Evolutionary conservation across 73 alveolate species (phyloP), one percentile per base, ranked within the genome.

Genomic region (Paramecium primaurelia): DNA sequence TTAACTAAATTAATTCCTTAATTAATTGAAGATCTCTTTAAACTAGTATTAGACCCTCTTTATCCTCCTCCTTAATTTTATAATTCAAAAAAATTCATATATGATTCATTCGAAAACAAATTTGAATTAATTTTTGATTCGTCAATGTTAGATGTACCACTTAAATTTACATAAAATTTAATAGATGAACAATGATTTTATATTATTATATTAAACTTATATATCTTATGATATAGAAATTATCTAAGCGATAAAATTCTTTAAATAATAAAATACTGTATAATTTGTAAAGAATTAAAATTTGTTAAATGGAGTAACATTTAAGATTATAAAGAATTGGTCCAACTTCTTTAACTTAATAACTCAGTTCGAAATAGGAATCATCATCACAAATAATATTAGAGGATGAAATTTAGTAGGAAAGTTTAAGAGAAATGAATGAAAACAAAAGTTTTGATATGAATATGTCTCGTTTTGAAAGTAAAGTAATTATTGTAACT

Each of bases 1-100:
- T 93, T 96, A 30, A 93, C 96, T 2, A 58, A 96, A 30, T 69
- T 96, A 2, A 96, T 96, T 36, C 96, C 96, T 40, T 40, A 26
- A 6, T 58, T 88, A 80, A 69, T 88, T 32, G 93, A 88, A 14
- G 75, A 88, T 88, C 71, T 80, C 4, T 88, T 88, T 69, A 69
- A 60, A 80, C 47, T 38, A 14, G 73, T 64, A 36, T n/a, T 87
- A 37, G 73, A 59, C 73, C 64, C 34, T 11, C 37, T 87, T 7
- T 94, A 93, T 59, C 96, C 95, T 8, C 86, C 86, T 30, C 86
- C 86, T 71, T 18, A 30, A 30, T 32, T 71, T 32, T 71, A 71
- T 71, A 71, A 32, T 32, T 34, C 58, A 32, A 71, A 34, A 71
- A 71, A 71, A 20, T 11, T 71, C 16, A 20, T 34, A 30, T 71